phyloP scores from a whole-genome alignment of 208 protist genomes.

The Acanthamoeba culbertsoni region DNA sequence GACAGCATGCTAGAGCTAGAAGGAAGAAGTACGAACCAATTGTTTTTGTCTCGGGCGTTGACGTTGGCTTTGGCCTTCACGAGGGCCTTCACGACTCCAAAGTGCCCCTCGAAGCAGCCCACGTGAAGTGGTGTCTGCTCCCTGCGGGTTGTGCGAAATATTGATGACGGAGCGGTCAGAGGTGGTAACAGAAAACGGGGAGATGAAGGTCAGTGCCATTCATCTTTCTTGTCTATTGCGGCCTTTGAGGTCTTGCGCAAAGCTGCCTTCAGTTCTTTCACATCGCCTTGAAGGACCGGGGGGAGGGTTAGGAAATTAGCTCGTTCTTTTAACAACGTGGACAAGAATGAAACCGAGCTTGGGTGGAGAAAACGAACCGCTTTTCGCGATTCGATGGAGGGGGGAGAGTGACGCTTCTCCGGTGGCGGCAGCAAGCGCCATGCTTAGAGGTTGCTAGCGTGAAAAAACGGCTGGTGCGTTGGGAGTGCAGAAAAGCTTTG shows the following conservation, averaged over 20 bases:
- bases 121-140: slow-evolving; percentile 29
- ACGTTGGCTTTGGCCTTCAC: slow-evolving; percentile 34
- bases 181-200: not conserved
- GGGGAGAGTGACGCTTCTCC: not conserved
- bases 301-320: not conserved
- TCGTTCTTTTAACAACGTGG: not conserved
- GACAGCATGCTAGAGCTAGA: no score
- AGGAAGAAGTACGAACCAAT: not conserved
- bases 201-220: not conserved
- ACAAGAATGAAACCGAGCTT: not conserved
- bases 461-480: not conserved
- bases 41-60: slow-evolving; percentile 43
- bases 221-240: slow-evolving; percentile 33
- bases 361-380: not conserved
- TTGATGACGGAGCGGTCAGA: not conserved
- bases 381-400: not conserved
- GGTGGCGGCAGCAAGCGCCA: not conserved
- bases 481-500: not conserved
- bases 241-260: not conserved
- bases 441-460: not conserved
- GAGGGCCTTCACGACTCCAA: not conserved
- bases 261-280: slow-evolving; percentile 22
- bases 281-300: not conserved
- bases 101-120: slow-evolving; percentile 45
- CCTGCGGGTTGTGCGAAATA: not conserved